Base-by-base conservation (phyloP, 768 basidiomycete species). In the Mycena chlorophos region DNA sequence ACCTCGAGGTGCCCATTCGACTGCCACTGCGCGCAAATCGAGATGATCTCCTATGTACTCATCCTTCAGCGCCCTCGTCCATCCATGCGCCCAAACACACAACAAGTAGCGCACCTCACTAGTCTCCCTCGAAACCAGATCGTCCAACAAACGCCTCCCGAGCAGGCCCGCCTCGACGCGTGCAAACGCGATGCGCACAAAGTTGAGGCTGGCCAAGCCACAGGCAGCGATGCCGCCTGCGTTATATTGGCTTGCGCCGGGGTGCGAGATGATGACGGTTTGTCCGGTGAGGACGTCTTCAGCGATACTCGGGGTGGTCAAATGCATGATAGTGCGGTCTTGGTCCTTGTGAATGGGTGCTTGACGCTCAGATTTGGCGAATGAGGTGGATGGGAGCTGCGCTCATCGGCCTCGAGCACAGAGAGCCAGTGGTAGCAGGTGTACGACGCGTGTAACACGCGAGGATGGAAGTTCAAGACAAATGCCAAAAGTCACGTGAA, bases 191-290 rank as follows among this genome's bases (percentile, higher is more conserved):
- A 83, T 61, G 50, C 84, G 74, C 12, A 80, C 83, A 57, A 84
- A 86, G 64, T 88, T 87, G 63, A 88, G 68, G 2, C 83, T 81
- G 22, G 87, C 86, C 23, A 89, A 73, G 17, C 87, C 87, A 57
- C 86, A 88, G 2, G 85, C 77, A 38, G 86, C 81, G 27, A 68
- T 67, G 4, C 77, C 73, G 12, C 75, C 73, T n/a, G 68, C 69
- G 2, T 53, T 59, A 55, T 86, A 88, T 59, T 87, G 86, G 42
- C 85, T 80, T 13, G 80, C 76, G 17, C 84, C 81, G 4, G 63
- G 67, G 56, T 78, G 75, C 2, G 78, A 81, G 34, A 81, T 72
- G 30, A 80, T 70, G 34, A 66, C 64, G 54, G 74, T 73, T 27
- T 69, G 69, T 43, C 71, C 73, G 4, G 56, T 53, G 10, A 67